phyloP scores from a whole-genome alignment of 345 rosid genomes.

The Euphorbia tirucalli region DNA sequence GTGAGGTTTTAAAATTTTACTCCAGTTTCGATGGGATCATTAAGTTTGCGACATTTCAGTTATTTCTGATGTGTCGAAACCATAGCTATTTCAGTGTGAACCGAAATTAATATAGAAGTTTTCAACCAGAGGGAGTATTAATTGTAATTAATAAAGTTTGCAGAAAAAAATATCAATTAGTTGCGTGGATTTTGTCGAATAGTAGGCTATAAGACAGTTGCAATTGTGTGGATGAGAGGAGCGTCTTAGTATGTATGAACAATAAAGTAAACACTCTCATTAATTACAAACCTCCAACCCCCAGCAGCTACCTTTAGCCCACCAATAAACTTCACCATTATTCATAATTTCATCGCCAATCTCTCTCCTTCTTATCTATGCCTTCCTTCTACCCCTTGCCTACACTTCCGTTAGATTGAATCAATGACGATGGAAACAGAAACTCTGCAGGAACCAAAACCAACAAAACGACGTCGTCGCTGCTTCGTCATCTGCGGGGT shows the following conservation, averaged over 20 bases:
- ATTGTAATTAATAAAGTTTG: too few relatives aligned
- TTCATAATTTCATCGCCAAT: not conserved
- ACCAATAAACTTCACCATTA: not conserved
- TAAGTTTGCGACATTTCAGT: too few relatives aligned
- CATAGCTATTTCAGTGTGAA: too few relatives aligned
- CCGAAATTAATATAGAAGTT: too few relatives aligned
- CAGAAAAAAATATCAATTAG: too few relatives aligned
- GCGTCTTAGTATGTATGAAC: too few relatives aligned
- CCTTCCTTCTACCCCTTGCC: not conserved
- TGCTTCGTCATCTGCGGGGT: slow-evolving; percentile 21
- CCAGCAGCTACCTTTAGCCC: not conserved
- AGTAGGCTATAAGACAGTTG: not conserved
- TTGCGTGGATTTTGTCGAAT: not conserved
- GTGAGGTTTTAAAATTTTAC: too few relatives aligned
- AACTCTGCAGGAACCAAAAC: not conserved
- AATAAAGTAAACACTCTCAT: not conserved
- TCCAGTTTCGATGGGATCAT: too few relatives aligned
- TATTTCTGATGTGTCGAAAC: too few relatives aligned
- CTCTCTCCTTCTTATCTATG: not conserved
- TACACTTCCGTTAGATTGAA: not conserved
- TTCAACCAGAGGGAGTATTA: too few relatives aligned
- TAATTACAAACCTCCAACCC: not conserved
- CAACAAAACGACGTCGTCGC: slow-evolving; percentile 13
- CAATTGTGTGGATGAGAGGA: too few relatives aligned
- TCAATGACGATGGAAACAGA: slow-evolving; percentile 11